These are phyloP conservation scores for Suillus discolor DNA, from an alignment of 768 basidiomycete species.

Conservation along the genomic window DNA sequence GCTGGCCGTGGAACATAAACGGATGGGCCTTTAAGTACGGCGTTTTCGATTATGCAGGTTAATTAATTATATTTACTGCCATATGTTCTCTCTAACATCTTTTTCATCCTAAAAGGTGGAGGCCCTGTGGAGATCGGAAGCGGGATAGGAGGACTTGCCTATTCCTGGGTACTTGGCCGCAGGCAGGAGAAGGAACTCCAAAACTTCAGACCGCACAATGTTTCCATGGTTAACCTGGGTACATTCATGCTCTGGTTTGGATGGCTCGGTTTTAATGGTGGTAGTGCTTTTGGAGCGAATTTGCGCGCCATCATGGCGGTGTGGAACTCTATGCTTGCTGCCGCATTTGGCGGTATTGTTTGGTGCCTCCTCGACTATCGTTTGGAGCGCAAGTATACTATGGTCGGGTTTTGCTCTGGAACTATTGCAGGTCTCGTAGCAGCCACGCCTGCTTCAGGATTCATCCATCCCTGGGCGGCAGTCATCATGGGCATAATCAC, in stretches of 20 bases:
- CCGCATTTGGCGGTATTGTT: slow-evolving; percentile 78
- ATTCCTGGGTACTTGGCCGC: slow-evolving; percentile 84
- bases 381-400: slow-evolving; percentile 79
- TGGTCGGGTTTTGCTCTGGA: slow-evolving; percentile 90
- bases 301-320: slow-evolving; percentile 82
- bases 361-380: slow-evolving; percentile 85
- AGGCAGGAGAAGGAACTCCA: slow-evolving; percentile 70
- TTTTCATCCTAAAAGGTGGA: slow-evolving; percentile 50
- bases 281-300: slow-evolving; percentile 86
- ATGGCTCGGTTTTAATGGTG: slow-evolving; percentile 90
- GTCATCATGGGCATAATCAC: slow-evolving; percentile 75
- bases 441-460: slow-evolving; percentile 88
- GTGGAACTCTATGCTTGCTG: slow-evolving; percentile 88
- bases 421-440: slow-evolving; percentile 89
- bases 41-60: slow-evolving; percentile 84
- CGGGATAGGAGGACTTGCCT: slow-evolving; percentile 84
- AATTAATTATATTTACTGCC: slow-evolving; percentile 11
- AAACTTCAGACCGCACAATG: slow-evolving; percentile 89
- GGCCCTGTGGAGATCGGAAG: slow-evolving; percentile 89
- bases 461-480: slow-evolving; percentile 74
- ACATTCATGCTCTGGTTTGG: slow-evolving; percentile 89
- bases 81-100: slow-evolving; percentile 1
- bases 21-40: slow-evolving; percentile 90
- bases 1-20: slow-evolving; percentile 79
- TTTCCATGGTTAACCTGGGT: slow-evolving; percentile 79